These are phyloP conservation scores for Eucommia ulmoides DNA, from an alignment of 257 asterid genomes.

Conservation along the genomic window DNA sequence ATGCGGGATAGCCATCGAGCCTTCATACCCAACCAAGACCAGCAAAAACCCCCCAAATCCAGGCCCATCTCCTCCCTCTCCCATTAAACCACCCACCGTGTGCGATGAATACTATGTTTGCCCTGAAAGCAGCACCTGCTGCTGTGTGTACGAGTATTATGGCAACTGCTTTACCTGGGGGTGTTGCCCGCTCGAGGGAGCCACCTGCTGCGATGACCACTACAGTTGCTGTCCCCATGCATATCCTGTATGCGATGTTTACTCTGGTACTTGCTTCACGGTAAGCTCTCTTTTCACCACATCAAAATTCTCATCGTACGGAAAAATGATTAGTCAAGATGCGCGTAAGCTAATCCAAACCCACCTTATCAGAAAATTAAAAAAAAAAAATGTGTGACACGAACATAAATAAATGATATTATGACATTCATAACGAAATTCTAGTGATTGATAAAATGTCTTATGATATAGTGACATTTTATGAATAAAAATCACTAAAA, in stretches of 20 bases:
- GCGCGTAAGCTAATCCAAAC: no score
- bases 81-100: slow-evolving; percentile 23
- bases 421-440: no score
- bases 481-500: no score
- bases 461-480: no score
- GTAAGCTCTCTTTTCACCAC: no score
- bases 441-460: no score
- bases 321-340: no score
- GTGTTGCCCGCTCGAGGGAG: slow-evolving; percentile 56
- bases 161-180: slow-evolving; percentile 49
- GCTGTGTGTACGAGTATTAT: slow-evolving; percentile 30
- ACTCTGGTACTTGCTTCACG: slow-evolving; percentile 37
- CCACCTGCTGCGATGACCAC: slow-evolving; percentile 57
- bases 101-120: slow-evolving; percentile 38
- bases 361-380: no score
- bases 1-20: slow-evolving; percentile 48
- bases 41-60: slow-evolving; percentile 50
- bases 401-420: no score
- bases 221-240: slow-evolving; percentile 60
- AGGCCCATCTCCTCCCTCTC: slow-evolving; percentile 53
- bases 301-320: no score
- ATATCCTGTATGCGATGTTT: slow-evolving; percentile 43
- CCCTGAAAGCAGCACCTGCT: slow-evolving; percentile 43
- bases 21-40: slow-evolving; percentile 41
- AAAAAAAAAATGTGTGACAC: no score